Conservation (phyloP, 1,284 basidiomycete species). For the Ceratobasidium sp. region DNA sequence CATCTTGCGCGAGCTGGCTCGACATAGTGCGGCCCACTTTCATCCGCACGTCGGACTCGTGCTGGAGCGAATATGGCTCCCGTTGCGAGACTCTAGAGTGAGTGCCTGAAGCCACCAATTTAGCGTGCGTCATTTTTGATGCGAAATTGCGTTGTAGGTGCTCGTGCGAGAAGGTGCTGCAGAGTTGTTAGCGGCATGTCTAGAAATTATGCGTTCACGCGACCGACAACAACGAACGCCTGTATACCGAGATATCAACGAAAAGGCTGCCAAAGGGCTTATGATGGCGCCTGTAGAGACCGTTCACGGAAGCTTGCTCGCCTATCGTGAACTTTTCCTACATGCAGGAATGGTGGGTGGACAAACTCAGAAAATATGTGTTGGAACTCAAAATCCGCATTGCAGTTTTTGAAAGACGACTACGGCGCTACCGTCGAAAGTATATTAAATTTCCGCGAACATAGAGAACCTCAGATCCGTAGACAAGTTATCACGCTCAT, state of each 20-base stretch:
- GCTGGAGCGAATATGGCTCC: slow-evolving; percentile 90
- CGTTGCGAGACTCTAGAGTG: slow-evolving; percentile 83
- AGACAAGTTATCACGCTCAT: slow-evolving; percentile 95
- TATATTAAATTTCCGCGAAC: slow-evolving; percentile 88
- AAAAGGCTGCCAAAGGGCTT: slow-evolving; percentile 83
- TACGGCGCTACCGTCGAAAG: slow-evolving; percentile 91
- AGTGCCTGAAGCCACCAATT: slow-evolving; percentile 48
- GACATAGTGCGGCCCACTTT: slow-evolving; percentile 86
- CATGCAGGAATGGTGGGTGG: slow-evolving; percentile 88
- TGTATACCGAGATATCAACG: slow-evolving; percentile 75
- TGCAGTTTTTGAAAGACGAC: slow-evolving; percentile 91
- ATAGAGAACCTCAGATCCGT: slow-evolving; percentile 86
- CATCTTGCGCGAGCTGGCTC: slow-evolving; percentile 89
- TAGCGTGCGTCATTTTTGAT: slow-evolving; percentile 22
- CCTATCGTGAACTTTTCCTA: slow-evolving; percentile 90
- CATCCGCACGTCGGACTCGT: slow-evolving; percentile 86
- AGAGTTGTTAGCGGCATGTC: slow-evolving; percentile 86
- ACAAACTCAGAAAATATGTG: neutral
- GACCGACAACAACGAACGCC: slow-evolving; percentile 55
- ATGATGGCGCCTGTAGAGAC: slow-evolving; percentile 81
- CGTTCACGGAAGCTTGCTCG: slow-evolving; percentile 93
- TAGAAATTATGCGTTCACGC: slow-evolving; percentile 82
- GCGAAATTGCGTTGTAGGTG: slow-evolving; percentile 28
- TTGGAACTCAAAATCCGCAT: slow-evolving; percentile 44
- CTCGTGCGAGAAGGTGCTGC: slow-evolving; percentile 88